Conservation (phyloP, 805 yeast genomes). For the Sugiyamaella boreocaroliniensis region DNA sequence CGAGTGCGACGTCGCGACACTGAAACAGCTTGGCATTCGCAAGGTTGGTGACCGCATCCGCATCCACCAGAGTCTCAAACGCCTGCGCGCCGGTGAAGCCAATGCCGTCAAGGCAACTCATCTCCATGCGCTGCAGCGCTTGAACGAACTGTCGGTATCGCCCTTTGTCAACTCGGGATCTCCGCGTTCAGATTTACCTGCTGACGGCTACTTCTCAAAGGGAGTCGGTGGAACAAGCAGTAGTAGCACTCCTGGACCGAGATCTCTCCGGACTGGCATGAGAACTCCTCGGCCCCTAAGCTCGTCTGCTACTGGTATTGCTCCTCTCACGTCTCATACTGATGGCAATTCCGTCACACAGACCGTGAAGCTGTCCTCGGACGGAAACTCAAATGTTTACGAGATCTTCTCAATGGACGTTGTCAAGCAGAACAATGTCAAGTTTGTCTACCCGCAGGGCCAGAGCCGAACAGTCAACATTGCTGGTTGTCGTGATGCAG, state of each 20-base stretch:
- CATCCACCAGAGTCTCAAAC: slow-evolving; percentile 51
- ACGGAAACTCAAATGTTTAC: slow-evolving; percentile 12
- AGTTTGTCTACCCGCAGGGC: slow-evolving; percentile 73
- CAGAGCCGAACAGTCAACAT: slow-evolving; percentile 60
- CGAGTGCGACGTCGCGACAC: slow-evolving; percentile 55
- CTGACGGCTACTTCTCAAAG: slow-evolving; percentile 5
- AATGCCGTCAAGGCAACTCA: neutral
- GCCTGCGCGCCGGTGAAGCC: slow-evolving; percentile 29
- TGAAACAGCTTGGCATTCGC: slow-evolving; percentile 65
- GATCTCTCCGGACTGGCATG: neutral
- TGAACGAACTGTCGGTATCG: slow-evolving; percentile 16
- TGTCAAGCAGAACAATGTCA: slow-evolving; percentile 38
- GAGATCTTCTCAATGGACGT: slow-evolving; percentile 34
- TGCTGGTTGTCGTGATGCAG: slow-evolving; percentile 74
- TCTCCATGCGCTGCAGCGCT: slow-evolving; percentile 7
- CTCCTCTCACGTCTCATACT: neutral
- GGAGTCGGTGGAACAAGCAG: neutral
- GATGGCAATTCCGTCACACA: neutral
- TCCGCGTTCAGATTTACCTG: neutral
- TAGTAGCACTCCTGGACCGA: neutral
- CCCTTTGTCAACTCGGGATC: slow-evolving; percentile 14
- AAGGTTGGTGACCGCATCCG: slow-evolving; percentile 80
- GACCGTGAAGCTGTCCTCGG: neutral
- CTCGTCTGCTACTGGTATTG: neutral
- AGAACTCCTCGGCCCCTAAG: neutral